A percentile compares a stretch with the other conserved stretches of the same genome.
Evolutionary conservation across 2,329 filamentous ascomycete species (phyloP).

Genomic region (Verticillium albo-atrum): DNA sequence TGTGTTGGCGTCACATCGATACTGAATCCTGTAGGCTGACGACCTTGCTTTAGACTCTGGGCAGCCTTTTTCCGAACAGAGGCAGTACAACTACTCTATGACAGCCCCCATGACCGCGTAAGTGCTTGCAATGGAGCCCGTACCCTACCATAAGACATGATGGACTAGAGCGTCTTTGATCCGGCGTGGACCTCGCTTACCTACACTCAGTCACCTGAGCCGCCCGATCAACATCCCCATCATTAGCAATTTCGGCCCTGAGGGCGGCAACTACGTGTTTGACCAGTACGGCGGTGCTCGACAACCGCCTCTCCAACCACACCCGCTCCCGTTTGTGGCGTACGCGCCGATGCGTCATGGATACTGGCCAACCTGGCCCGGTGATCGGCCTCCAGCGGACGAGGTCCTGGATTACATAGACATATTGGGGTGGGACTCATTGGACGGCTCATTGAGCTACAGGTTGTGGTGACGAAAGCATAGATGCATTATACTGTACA

Average conservation of each 20-base stretch:
- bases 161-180: background rate
- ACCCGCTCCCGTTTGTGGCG: background rate
- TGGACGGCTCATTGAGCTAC: background rate
- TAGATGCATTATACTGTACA: slow-evolving; percentile 1
- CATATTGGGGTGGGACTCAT: background rate
- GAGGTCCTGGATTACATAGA: background rate
- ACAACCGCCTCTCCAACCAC: background rate
- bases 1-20: too few relatives aligned
- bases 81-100: too few relatives aligned
- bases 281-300: background rate
- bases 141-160: too few relatives aligned
- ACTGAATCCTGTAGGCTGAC: too few relatives aligned
- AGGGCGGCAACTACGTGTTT: background rate
- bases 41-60: too few relatives aligned
- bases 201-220: background rate
- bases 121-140: too few relatives aligned
- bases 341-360: background rate
- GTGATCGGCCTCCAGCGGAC: background rate
- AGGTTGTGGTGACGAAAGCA: background rate
- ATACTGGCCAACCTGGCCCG: background rate
- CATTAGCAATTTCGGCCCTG: background rate
- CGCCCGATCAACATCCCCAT: background rate
- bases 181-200: background rate
- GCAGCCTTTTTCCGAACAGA: too few relatives aligned
- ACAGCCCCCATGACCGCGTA: too few relatives aligned